Evolutionary conservation across 179 eudicot genomes (phyloP).

Genomic region (Heliamphora pulchella): DNA sequence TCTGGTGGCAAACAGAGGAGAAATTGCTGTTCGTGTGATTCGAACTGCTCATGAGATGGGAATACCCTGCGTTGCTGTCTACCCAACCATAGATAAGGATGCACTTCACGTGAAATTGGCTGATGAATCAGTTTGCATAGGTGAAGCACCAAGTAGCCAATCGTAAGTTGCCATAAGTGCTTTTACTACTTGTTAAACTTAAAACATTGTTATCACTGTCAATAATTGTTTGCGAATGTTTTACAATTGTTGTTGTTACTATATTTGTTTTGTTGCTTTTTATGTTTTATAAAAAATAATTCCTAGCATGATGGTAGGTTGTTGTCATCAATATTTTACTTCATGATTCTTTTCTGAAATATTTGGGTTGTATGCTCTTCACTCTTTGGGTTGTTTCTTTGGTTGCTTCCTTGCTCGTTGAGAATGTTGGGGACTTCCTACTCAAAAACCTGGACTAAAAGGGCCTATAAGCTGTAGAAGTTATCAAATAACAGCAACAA

Average conservation of each 20-base stretch:
- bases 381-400: neutral
- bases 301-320: neutral
- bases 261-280: neutral
- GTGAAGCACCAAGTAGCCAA: constrained; percentile 97
- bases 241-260: neutral
- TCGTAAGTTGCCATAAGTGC: constrained; percentile 51
- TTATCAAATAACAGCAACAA: neutral
- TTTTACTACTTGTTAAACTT: constrained; percentile 7
- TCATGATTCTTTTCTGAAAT: neutral
- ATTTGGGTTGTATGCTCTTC: neutral
- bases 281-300: neutral
- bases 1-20: constrained; percentile 97
- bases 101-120: constrained; percentile 93
- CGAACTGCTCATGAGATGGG: constrained; percentile 98
- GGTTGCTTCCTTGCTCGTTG: neutral
- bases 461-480: neutral
- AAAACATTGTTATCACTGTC: neutral
- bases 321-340: neutral
- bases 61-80: constrained; percentile 94
- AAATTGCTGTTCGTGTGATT: constrained; percentile 95
- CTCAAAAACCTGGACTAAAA: neutral
- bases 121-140: constrained; percentile 94
- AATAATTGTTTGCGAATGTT: neutral
- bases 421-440: neutral
- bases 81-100: constrained; percentile 94